Evolutionary conservation across 2,329 filamentous ascomycete species (phyloP).

Genomic region (Cryphonectria nitschkei): DNA sequence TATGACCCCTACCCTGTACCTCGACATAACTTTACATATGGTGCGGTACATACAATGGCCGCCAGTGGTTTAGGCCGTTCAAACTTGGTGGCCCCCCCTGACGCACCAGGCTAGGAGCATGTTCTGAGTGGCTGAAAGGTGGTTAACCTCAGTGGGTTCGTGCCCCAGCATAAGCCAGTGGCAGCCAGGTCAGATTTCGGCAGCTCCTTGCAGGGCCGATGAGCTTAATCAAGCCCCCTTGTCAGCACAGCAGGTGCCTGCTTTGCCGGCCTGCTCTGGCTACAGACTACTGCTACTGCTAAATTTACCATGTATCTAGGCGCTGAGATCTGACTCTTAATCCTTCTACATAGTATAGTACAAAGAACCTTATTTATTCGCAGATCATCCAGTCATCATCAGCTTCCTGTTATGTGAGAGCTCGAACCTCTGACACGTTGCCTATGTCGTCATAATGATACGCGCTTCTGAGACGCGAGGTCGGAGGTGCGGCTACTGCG

Average conservation of each 20-base stretch:
- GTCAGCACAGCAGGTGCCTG: conserved; percentile 13
- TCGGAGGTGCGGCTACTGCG: background rate
- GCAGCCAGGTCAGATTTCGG: conserved; percentile 10
- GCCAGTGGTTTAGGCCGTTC: background rate
- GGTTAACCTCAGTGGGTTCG: conserved; percentile 1
- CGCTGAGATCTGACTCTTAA: background rate
- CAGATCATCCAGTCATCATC: background rate
- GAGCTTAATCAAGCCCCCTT: conserved; percentile 18
- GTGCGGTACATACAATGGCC: background rate
- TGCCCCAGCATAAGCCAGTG: background rate
- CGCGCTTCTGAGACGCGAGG: background rate
- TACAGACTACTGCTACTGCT: background rate
- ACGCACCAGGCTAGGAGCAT: background rate
- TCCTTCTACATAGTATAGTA: background rate
- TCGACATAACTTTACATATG: background rate
- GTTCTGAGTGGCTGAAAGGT: conserved; percentile 10
- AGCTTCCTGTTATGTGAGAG: background rate
- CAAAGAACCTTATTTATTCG: background rate
- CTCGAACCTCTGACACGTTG: background rate
- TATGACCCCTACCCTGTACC: background rate
- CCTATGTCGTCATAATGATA: background rate
- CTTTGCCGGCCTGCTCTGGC: background rate
- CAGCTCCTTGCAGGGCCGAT: background rate
- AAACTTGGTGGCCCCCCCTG: conserved; percentile 9
- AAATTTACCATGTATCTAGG: conserved; percentile 2